Conservation (phyloP, 1,139 yeast genomes). For the Taphrina confusa region DNA sequence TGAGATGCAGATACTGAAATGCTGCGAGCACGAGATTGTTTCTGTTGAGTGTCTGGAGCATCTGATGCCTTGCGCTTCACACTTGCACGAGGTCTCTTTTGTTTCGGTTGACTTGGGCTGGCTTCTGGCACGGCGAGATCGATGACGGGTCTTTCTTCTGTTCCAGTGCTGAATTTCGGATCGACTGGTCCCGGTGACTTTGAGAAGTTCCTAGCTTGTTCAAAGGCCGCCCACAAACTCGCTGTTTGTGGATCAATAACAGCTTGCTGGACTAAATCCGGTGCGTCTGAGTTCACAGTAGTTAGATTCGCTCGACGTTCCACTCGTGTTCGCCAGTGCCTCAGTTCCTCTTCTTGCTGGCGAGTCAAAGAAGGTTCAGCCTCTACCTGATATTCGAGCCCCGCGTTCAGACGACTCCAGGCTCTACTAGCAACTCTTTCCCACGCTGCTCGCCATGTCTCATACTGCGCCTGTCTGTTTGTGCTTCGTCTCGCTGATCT, state of each 20-base stretch:
- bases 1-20: neutral
- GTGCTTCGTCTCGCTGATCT: neutral
- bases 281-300: neutral
- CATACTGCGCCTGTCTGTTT: constrained; percentile 2
- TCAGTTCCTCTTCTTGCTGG: constrained; percentile 16
- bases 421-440: constrained; percentile 9
- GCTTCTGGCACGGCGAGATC: neutral
- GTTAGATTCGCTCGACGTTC: constrained; percentile 7
- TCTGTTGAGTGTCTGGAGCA: neutral
- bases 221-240: constrained; percentile 22
- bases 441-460: constrained; percentile 29
- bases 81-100: constrained; percentile 12
- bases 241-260: constrained; percentile 13
- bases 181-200: neutral
- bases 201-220: constrained; percentile 21
- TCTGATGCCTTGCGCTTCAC: neutral
- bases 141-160: neutral
- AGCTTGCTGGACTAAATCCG: neutral
- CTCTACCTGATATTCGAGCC: neutral
- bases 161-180: neutral
- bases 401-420: constrained; percentile 22
- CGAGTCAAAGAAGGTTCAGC: constrained; percentile 3
- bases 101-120: neutral
- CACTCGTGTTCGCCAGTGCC: constrained; percentile 26
- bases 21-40: constrained; percentile 5